Conservation (phyloP, 129 eudicot species). For the Mikania micrantha region DNA sequence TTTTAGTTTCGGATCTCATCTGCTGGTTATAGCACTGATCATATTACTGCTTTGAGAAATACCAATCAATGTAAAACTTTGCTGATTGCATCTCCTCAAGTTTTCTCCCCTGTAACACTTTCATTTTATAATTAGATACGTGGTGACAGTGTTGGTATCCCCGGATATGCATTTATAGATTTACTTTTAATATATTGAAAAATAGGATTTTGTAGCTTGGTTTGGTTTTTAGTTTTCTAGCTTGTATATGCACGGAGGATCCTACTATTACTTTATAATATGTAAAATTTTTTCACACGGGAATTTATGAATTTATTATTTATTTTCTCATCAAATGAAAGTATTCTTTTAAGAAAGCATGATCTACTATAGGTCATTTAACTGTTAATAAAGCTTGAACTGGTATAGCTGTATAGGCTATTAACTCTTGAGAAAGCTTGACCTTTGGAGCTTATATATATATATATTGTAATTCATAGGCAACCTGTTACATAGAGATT, state of each 20-base stretch:
- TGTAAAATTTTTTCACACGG: neutral
- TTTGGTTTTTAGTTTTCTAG: neutral
- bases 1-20: constrained; percentile 4
- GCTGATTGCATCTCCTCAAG: neutral
- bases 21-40: neutral
- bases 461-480: neutral
- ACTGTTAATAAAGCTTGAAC: neutral
- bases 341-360: neutral
- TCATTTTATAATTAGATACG: neutral
- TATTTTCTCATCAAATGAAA: neutral
- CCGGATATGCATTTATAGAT: neutral
- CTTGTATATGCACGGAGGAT: neutral
- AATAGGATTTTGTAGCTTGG: neutral
- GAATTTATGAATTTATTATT: neutral
- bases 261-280: neutral
- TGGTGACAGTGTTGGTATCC: neutral
- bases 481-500: neutral
- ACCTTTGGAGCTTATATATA: neutral
- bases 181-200: neutral
- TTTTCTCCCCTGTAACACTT: neutral
- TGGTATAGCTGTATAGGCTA: neutral
- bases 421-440: neutral
- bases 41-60: constrained; percentile 11
- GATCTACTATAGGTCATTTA: neutral
- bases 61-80: neutral